Base-by-base conservation (phyloP, 768 basidiomycete genomes). In the Trametes gibbosa region DNA sequence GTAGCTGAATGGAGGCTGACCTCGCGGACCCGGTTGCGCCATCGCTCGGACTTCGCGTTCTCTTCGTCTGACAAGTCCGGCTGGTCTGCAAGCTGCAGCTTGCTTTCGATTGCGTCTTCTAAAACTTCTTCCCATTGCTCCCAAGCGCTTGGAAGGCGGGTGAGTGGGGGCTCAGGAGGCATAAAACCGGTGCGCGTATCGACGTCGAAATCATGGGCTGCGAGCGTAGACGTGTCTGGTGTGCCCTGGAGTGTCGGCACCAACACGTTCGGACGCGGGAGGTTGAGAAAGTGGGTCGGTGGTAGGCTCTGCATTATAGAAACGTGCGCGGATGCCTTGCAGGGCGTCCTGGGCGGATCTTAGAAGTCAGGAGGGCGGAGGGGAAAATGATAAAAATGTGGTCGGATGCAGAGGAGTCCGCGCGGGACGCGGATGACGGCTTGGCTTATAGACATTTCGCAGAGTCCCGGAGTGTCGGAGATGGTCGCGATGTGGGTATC, bases 121-220 rank as follows among this genome's bases (percentile, higher is more conserved):
- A 87, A 79, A 19, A 71, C 69, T 10, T 67, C 70, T 70, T 96
- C 93, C 94, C 92, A 98, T 45, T 74, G 67, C 43, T 84, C 85
- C 83, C 84, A 96, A 54, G 74, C 69, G 0, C 40, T 56, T 0
- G 87, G 85, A 1, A 96, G 79, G 21, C 87, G 81, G 7, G 74
- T 65, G 0, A 87, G 70, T 1, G 94, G 94, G 0, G 85, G 82
- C 14, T 83, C 77, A 0, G 90, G 87, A 2, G 95, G 90, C 84
- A 98, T 87, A 72, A 98, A 98, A 0, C 96, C 95, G 0, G 93
- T 92, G 16, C 85, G 78, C 10, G 88, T 86, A 70, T 95, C 93
- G 59, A 98, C 90, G 70, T 98, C 94, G 76, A 93, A 98, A 53
- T 75, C 74, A 54, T 74, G 73, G 5, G 74, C 74, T 39, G 73